Evolutionary conservation across 2,329 filamentous ascomycete genomes (phyloP).

Genomic region (Peltaster fructicola): DNA sequence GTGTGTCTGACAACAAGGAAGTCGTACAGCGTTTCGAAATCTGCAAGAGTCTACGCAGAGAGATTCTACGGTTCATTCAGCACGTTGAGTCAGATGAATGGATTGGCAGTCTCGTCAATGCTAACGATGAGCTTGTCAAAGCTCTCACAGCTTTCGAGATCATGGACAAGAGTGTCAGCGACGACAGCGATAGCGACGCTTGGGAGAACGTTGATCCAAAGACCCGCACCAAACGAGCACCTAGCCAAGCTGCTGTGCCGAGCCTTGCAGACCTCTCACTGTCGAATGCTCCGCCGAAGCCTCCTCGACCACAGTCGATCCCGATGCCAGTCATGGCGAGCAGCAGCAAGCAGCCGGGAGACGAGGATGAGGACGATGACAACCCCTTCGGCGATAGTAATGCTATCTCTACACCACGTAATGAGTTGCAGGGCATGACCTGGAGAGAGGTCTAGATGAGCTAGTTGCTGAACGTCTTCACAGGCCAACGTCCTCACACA

Average conservation of each 20-base stretch:
- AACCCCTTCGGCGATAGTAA: constrained; percentile 78
- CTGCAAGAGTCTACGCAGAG: constrained; percentile 71
- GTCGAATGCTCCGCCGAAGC: constrained; percentile 28
- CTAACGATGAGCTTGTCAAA: constrained; percentile 89
- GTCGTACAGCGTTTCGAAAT: constrained; percentile 64
- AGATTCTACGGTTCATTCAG: constrained; percentile 83
- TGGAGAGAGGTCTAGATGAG: constrained; percentile 14
- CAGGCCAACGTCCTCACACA: neutral
- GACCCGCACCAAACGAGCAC: constrained; percentile 3
- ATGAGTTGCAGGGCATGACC: constrained; percentile 22
- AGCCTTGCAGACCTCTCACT: constrained; percentile 23
- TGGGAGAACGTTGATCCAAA: constrained; percentile 26
- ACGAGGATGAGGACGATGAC: constrained; percentile 59
- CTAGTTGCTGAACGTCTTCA: constrained; percentile 1
- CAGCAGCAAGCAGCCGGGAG: constrained; percentile 31
- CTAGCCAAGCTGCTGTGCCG: constrained; percentile 2
- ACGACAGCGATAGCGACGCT: constrained; percentile 46
- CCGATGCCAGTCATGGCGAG: constrained; percentile 20
- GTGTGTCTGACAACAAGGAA: constrained; percentile 66
- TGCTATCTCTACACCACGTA: constrained; percentile 39
- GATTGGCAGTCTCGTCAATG: constrained; percentile 76
- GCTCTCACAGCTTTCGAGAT: constrained; percentile 91
- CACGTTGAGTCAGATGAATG: constrained; percentile 81
- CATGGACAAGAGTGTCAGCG: constrained; percentile 68
- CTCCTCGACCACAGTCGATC: constrained; percentile 27